Evolutionary conservation across 2,329 filamentous ascomycete genomes (phyloP), one percentile per base, ranked within the genome.

Genomic region (Xylaria sp.): DNA sequence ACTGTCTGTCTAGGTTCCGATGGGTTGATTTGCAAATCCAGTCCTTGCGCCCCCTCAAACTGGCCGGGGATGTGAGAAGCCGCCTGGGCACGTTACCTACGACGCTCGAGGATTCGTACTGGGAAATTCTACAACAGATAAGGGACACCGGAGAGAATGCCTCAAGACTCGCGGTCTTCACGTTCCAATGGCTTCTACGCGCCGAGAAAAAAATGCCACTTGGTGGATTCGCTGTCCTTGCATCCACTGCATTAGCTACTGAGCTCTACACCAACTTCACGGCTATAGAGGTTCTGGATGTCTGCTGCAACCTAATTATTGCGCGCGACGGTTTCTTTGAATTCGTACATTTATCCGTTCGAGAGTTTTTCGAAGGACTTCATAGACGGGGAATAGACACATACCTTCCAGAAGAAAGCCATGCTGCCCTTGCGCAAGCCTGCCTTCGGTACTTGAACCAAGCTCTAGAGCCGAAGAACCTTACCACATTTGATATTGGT

Each of bases 1-100:
- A 15, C 27, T 33, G 9, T 48, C 27, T 48, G 7, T 35, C 25
- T 21, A 54, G 52, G 52, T 54, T 54, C 13, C 40, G 52, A 23
- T 54, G 52, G 52, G 52, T 46, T 27, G 52, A 46, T 46, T 21
- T 54, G 29, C 52, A 54, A 10, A 54, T 54, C 9, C 38, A 54
- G 15, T 46, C 52, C 29, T 37, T 54, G 19, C 52, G 52, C 8
- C 19, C 41, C 21, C 52, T 54, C 15, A 54, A 54, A 19, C 13
- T 54, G n/a, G 29, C 52, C 6, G 52, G 40, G 21, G 52, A 54
- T 21, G 41, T 54, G 19, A 54, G 17, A 23, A 25, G 15, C 46
- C 52, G 52, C 41, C 8, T 54, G 21, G 52, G 52, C 9, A 10
- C 9, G 23, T 29, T 54, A 4, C 52, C 52, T 46, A 7, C 17